These are phyloP conservation scores for Ogataea minuta DNA, from an alignment of 805 yeast genomes.

Conservation along the genomic window DNA sequence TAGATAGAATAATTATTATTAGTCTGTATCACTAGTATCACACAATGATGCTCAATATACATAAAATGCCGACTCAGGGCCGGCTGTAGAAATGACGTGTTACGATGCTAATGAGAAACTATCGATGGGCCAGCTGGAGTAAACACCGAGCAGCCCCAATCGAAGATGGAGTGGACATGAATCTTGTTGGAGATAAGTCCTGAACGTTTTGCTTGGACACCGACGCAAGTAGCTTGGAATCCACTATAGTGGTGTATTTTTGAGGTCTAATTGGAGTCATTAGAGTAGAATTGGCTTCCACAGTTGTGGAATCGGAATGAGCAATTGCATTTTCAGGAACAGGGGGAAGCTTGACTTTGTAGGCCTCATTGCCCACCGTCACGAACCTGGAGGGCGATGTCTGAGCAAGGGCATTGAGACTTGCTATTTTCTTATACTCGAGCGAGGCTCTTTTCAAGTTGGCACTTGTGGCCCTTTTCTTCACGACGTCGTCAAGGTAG, in stretches of 20 bases:
- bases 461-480: conserved; percentile 28
- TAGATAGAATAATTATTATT: conserved; percentile 5
- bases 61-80: not conserved
- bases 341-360: conserved; percentile 29
- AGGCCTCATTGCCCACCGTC: conserved; percentile 11
- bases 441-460: conserved; percentile 28
- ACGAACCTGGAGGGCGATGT: conserved; percentile 33
- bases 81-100: conserved; percentile 3
- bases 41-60: conserved; percentile 12
- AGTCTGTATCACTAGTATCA: conserved; percentile 5
- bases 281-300: conserved; percentile 14
- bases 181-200: conserved; percentile 39
- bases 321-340: conserved; percentile 25
- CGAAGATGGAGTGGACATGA: conserved; percentile 44
- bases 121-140: conserved; percentile 40
- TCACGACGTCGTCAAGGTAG: conserved; percentile 29
- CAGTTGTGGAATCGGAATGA: conserved; percentile 15
- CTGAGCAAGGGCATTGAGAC: conserved; percentile 16
- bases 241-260: conserved; percentile 4
- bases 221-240: conserved; percentile 5
- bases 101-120: conserved; percentile 8
- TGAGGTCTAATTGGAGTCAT: conserved; percentile 19
- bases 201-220: conserved; percentile 3
- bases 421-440: conserved; percentile 5
- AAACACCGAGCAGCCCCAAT: conserved; percentile 48